Conservation (phyloP, 2,329 filamentous ascomycete species). For the Paraphoma chrysanthemicola region DNA sequence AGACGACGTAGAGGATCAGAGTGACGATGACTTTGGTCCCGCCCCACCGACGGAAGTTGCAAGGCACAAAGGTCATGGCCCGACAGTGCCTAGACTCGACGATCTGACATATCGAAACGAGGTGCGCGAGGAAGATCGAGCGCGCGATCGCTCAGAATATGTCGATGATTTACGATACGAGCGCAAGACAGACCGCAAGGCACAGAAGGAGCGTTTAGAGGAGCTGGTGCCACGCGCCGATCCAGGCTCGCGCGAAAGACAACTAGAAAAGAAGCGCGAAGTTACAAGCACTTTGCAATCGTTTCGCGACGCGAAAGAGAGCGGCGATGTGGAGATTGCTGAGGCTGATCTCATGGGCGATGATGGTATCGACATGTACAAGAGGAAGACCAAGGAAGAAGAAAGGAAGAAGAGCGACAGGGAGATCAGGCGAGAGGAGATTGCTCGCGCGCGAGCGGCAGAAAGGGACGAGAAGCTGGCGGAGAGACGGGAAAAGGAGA, state of each 20-base stretch:
- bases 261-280: slow-evolving; percentile 83
- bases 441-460: slow-evolving; percentile 73
- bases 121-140: slow-evolving; percentile 61
- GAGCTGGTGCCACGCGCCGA: slow-evolving; percentile 85
- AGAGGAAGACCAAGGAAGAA: slow-evolving; percentile 68
- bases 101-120: slow-evolving; percentile 74
- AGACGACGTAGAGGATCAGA: slow-evolving; percentile 19
- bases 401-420: slow-evolving; percentile 81
- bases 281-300: slow-evolving; percentile 74
- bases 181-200: slow-evolving; percentile 68
- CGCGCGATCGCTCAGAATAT: slow-evolving; percentile 56
- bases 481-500: slow-evolving; percentile 77
- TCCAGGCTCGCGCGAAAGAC: slow-evolving; percentile 79
- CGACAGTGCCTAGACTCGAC: slow-evolving; percentile 71
- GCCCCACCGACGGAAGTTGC: slow-evolving; percentile 53
- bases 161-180: slow-evolving; percentile 64
- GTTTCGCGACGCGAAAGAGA: slow-evolving; percentile 72
- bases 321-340: slow-evolving; percentile 68
- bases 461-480: slow-evolving; percentile 80
- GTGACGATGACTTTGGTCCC: slow-evolving; percentile 60
- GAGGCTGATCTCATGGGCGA: slow-evolving; percentile 82
- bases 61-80: slow-evolving; percentile 53
- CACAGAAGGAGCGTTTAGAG: slow-evolving; percentile 76
- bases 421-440: slow-evolving; percentile 82
- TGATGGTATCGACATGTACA: slow-evolving; percentile 70